These are phyloP conservation scores for Abrus precatorius DNA, from an alignment of 306 rosid genomes.

Conservation along the genomic window DNA sequence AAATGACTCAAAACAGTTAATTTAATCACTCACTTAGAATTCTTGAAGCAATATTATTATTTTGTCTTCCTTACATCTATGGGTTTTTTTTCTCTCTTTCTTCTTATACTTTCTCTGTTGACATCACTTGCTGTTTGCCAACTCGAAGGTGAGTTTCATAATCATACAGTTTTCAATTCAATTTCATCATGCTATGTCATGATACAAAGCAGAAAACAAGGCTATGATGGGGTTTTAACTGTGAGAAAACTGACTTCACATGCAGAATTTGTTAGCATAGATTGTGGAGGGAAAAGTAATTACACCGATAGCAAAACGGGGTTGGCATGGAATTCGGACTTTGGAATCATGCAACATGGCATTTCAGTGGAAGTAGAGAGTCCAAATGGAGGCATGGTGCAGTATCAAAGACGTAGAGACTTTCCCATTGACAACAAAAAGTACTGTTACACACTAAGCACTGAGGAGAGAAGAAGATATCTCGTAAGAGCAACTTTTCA, in stretches of 20 bases:
- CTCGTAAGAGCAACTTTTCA: constrained; percentile 77
- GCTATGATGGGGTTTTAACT: background rate
- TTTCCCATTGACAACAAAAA: constrained; percentile 72
- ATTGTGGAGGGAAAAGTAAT: constrained; percentile 76
- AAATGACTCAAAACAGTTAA: constrained; percentile 45
- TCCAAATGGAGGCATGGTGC: constrained; percentile 60
- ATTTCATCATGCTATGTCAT: constrained; percentile 19
- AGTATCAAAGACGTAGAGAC: constrained; percentile 67
- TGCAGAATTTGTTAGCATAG: constrained; percentile 85
- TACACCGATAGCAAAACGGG: constrained; percentile 74
- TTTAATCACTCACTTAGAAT: constrained; percentile 38
- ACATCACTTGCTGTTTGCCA: constrained; percentile 62
- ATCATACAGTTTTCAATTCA: constrained; percentile 23
- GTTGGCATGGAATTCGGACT: constrained; percentile 77
- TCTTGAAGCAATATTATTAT: constrained; percentile 36
- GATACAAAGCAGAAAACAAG: background rate
- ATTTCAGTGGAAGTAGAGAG: constrained; percentile 57
- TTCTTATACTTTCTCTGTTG: constrained; percentile 52
- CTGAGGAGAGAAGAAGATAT: constrained; percentile 72
- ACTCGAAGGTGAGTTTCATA: constrained; percentile 68
- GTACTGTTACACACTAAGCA: constrained; percentile 70
- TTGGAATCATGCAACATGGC: constrained; percentile 59
- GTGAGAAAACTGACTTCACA: background rate
- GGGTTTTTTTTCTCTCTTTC: constrained; percentile 58
- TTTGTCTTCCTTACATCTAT: constrained; percentile 60